phyloP scores from a whole-genome alignment of 345 rosid genomes.

The Turnera subulata region DNA sequence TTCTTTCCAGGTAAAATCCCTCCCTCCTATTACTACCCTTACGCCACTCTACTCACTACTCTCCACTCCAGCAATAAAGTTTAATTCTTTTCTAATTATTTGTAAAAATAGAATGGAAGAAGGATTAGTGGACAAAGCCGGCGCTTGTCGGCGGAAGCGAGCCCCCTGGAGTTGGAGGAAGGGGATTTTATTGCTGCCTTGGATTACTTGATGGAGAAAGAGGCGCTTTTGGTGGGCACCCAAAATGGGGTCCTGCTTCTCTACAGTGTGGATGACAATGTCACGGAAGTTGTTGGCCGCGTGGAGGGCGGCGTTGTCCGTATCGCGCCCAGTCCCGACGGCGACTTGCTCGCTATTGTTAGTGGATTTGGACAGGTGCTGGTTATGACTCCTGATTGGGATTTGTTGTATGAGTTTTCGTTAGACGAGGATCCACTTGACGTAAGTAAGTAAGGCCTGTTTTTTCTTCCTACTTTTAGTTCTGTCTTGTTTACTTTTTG shows the following conservation, averaged over 20 bases:
- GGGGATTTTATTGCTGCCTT: slow-evolving; percentile 65
- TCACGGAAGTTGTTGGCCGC: slow-evolving; percentile 67
- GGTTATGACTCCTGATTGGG: slow-evolving; percentile 97
- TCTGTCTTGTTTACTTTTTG: background rate
- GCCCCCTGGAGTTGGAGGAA: slow-evolving; percentile 53
- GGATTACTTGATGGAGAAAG: slow-evolving; percentile 90
- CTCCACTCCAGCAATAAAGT: too few species aligned
- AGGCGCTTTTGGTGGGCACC: slow-evolving; percentile 78
- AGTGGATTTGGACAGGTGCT: slow-evolving; percentile 76
- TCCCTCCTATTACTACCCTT: background rate
- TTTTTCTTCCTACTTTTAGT: background rate
- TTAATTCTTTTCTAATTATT: too few species aligned
- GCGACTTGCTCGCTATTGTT: slow-evolving; percentile 66
- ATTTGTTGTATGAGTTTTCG: slow-evolving; percentile 70
- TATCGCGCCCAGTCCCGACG: slow-evolving; percentile 84
- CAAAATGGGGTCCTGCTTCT: slow-evolving; percentile 56
- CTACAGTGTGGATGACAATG: slow-evolving; percentile 55
- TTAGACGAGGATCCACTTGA: slow-evolving; percentile 54
- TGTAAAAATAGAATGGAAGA: slow-evolving; percentile 59
- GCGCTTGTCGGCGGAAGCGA: slow-evolving; percentile 34
- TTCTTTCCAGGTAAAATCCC: slow-evolving; percentile 54
- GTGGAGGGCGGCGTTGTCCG: slow-evolving; percentile 85
- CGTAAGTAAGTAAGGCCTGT: slow-evolving; percentile 54
- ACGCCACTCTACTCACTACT: background rate
- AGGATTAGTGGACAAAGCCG: slow-evolving; percentile 31